A percentile compares a stretch with the other conserved stretches of the same genome.
These are phyloP conservation scores for Rhizoctonia solani DNA, from an alignment of 1,284 basidiomycete species.

Conservation along the genomic window DNA sequence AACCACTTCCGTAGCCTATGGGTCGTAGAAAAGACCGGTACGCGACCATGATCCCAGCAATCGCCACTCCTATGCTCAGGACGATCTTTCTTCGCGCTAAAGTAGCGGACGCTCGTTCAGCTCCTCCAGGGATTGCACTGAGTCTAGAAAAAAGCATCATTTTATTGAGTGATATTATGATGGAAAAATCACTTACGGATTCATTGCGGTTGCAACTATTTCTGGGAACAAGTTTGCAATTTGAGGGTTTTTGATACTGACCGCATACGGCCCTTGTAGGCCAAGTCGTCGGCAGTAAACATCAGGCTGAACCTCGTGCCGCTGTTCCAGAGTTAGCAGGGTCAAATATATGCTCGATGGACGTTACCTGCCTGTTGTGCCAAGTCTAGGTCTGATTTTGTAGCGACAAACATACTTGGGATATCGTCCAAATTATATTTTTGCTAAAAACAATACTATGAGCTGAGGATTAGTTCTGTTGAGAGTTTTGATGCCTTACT, in stretches of 20 bases:
- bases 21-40: constrained; percentile 51
- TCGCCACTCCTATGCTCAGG: constrained; percentile 66
- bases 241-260: constrained; percentile 83
- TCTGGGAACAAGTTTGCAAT: constrained; percentile 89
- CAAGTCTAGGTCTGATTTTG: constrained; percentile 96
- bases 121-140: constrained; percentile 73
- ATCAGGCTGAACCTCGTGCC: constrained; percentile 98
- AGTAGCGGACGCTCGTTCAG: constrained; percentile 70
- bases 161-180: constrained; percentile 35
- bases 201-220: constrained; percentile 82
- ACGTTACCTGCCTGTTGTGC: constrained; percentile 75
- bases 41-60: constrained; percentile 70
- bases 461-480: too few relatives aligned
- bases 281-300: constrained; percentile 88
- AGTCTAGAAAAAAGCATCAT: constrained; percentile 2
- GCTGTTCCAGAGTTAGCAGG: constrained; percentile 50
- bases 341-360: background rate
- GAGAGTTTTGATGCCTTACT: too few relatives aligned
- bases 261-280: constrained; percentile 86
- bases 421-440: constrained; percentile 94
- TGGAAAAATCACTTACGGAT: constrained; percentile 63
- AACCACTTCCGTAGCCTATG: constrained; percentile 27
- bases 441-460: constrained; percentile 72
- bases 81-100: constrained; percentile 52
- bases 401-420: constrained; percentile 96